Evolutionary conservation across 2,329 filamentous ascomycete species (phyloP), one percentile per base, ranked within the genome.

Genomic region (Trichoderma sp.): DNA sequence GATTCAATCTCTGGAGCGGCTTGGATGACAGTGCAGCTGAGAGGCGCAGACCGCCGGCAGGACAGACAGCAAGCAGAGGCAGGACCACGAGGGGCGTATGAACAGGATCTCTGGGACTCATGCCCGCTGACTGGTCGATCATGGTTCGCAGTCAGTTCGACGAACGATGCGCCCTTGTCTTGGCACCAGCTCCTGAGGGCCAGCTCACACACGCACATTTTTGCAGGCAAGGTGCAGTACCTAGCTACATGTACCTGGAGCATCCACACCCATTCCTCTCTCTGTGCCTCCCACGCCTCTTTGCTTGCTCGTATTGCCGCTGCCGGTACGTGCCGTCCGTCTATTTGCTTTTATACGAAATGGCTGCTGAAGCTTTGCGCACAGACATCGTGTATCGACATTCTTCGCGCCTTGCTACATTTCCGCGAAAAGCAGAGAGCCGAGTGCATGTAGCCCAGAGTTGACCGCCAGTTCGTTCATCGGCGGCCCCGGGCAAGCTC

Each of bases 391-490:
- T 49, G n/a, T 49, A 24, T 49, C 53, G 29, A 49, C 24, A 29
- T 49, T 29, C 29, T 16, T 27, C 31, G 21, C 24, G 35, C 56
- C 47, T 68, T 49, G 58, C 55, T 37, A 24, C 33, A 47, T 61
- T 19, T 8, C 53, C 53, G 53, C 16, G 29, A 29, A 56, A 49
- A 31, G 21, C 61, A 64, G 24, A 31, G 24, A 31, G 21, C 52
- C 55, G 35, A 47, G 27, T 31, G 21, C n/a, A 13, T 13, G 52
- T 27, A 37, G 61, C 61, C 21, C 49, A 53, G 33, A 70, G 69
- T 75, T 84, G 83, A 84, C 83, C 83, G 83, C 83, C 82, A 84
- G 81, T 84, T 84, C 80, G 80, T 80, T 84, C 80, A 80, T 80
- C 78, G 76, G 71, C 68, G 58, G 31, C 58, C 62, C 43, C 59